phyloP scores from a whole-genome alignment of 345 rosid species.

The Citrus trifoliata region DNA sequence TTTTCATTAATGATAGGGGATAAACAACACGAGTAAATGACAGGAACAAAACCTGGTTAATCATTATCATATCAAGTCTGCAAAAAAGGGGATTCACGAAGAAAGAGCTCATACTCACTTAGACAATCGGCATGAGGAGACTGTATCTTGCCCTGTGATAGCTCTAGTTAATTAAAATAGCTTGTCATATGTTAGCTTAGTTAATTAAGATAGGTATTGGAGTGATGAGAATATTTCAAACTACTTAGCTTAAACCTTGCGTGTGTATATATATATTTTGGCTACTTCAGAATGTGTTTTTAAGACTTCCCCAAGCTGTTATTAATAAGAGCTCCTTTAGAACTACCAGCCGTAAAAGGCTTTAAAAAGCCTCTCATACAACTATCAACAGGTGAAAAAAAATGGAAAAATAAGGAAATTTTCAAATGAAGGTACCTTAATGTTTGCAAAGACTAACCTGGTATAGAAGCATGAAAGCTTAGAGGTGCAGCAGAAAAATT shows the following conservation, averaged over 20 bases:
- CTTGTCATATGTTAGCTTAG: not conserved
- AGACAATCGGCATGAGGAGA: not conserved
- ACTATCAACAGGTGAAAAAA: not conserved
- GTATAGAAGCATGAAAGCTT: slow-evolving; percentile 86
- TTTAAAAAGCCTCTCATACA: not conserved
- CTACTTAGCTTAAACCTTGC: not conserved
- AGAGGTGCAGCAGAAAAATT: slow-evolving; percentile 51
- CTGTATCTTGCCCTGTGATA: not conserved
- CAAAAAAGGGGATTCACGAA: not conserved
- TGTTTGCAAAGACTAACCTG: slow-evolving; percentile 46
- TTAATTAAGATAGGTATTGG: not conserved
- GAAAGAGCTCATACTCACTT: not conserved
- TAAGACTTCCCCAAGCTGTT: not conserved
- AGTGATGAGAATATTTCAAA: not conserved
- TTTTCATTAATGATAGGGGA: slow-evolving; percentile 2
- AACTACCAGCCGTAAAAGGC: not conserved
- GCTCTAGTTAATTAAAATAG: not conserved
- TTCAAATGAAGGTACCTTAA: not conserved
- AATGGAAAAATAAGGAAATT: slow-evolving; percentile 8
- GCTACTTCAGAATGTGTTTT: not conserved
- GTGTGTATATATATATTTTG: not conserved
- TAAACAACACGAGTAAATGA: not conserved
- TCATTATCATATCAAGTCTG: not conserved
- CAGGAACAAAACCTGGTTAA: not conserved
- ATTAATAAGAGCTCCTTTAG: not conserved